phyloP scores from a whole-genome alignment of 2,329 filamentous ascomycete species.

The Leptographium lundbergii region DNA sequence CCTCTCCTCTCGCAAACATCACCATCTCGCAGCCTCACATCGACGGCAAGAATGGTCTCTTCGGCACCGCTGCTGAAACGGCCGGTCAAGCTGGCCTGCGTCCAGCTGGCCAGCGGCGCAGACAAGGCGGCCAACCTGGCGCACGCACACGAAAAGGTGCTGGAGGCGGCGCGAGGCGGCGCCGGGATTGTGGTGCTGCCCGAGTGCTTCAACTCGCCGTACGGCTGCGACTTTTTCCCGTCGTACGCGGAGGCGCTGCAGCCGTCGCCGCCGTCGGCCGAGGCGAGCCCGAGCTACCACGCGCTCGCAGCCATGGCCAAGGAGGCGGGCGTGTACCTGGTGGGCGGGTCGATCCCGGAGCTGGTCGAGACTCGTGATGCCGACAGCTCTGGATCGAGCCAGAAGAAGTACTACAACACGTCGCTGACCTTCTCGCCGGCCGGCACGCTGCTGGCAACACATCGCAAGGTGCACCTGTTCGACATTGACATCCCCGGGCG shows the following conservation, averaged over 20 bases:
- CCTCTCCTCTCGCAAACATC: background rate
- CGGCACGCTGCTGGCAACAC: conserved; percentile 70
- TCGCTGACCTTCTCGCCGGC: conserved; percentile 67
- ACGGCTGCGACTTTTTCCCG: conserved; percentile 82
- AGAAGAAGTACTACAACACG: conserved; percentile 76
- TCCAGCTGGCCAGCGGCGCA: conserved; percentile 68
- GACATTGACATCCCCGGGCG: conserved; percentile 96
- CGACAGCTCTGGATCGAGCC: background rate
- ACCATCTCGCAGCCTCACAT: background rate
- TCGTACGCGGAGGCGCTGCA: conserved; percentile 80
- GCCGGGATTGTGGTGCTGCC: conserved; percentile 84
- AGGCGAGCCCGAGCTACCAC: conserved; percentile 72
- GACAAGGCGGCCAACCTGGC: conserved; percentile 79
- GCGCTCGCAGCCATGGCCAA: conserved; percentile 68
- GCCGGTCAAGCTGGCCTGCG: conserved; percentile 65
- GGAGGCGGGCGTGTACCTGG: conserved; percentile 66
- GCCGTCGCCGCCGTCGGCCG: conserved; percentile 57
- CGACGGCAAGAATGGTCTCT: background rate
- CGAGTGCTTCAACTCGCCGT: conserved; percentile 98
- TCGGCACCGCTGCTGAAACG: conserved; percentile 47
- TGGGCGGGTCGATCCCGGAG: conserved; percentile 91
- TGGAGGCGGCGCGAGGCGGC: conserved; percentile 63
- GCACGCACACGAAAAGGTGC: conserved; percentile 69
- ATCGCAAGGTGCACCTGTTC: conserved; percentile 92
- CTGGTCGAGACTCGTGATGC: conserved; percentile 30